Evolutionary conservation across 2,329 filamentous ascomycete species (phyloP).

Genomic region (Aspergillus neotritici): DNA sequence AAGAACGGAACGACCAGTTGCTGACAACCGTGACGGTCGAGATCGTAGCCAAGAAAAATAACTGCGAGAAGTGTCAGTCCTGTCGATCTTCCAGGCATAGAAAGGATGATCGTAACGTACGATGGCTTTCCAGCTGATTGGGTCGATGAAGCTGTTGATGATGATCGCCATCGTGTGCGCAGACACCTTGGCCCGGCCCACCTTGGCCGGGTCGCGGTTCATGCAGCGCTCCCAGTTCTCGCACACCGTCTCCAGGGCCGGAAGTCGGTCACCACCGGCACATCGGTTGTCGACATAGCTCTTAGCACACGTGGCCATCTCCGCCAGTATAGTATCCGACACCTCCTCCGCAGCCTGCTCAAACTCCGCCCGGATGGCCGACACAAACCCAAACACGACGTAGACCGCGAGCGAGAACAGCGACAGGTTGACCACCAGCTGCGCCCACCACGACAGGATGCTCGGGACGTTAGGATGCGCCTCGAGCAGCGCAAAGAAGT

Average conservation of each 20-base stretch:
- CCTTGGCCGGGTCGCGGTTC: slow-evolving; percentile 70
- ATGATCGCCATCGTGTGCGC: slow-evolving; percentile 87
- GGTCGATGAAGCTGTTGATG: slow-evolving; percentile 87
- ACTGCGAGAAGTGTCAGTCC: slow-evolving; percentile 22
- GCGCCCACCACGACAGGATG: slow-evolving; percentile 61
- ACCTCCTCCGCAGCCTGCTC: slow-evolving; percentile 64
- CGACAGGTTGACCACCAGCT: slow-evolving; percentile 51
- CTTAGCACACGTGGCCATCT: slow-evolving; percentile 67
- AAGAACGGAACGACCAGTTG: slow-evolving; percentile 56
- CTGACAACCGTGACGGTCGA: slow-evolving; percentile 51
- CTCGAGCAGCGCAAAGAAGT: slow-evolving; percentile 58
- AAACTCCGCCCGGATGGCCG: slow-evolving; percentile 69
- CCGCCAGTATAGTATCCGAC: slow-evolving; percentile 61
- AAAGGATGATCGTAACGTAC: slow-evolving; percentile 37
- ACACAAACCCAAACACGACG: slow-evolving; percentile 63
- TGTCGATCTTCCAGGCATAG: neutral
- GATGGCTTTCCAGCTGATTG: slow-evolving; percentile 80
- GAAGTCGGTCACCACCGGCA: slow-evolving; percentile 58
- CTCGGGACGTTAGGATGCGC: slow-evolving; percentile 60
- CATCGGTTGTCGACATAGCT: slow-evolving; percentile 75
- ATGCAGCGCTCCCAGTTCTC: slow-evolving; percentile 82
- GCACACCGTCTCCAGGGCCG: slow-evolving; percentile 68
- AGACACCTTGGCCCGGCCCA: slow-evolving; percentile 73
- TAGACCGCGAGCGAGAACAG: slow-evolving; percentile 51
- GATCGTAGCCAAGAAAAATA: slow-evolving; percentile 34